Percentiles rank a stretch among this genome's conserved stretches.
These are phyloP conservation scores for Serendipita indica DNA, from an alignment of 768 basidiomycete genomes.

Conservation along the genomic window DNA sequence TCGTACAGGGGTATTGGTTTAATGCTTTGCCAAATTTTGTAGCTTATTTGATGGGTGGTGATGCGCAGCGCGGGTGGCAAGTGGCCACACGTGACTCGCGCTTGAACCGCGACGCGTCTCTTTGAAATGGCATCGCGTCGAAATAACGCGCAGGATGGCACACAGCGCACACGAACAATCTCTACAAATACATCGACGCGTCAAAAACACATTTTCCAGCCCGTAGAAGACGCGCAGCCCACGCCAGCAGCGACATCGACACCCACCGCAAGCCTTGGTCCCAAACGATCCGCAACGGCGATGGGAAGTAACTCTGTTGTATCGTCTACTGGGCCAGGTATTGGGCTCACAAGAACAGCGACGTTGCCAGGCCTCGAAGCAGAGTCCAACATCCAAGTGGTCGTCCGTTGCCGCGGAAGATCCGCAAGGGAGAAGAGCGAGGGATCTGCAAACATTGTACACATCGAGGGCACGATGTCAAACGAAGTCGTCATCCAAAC, in stretches of 20 bases:
- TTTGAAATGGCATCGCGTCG: conserved; percentile 7
- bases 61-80: not conserved
- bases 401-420: conserved; percentile 74
- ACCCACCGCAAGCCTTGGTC: not conserved
- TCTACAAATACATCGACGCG: not conserved
- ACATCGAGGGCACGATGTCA: conserved; percentile 57
- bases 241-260: not conserved
- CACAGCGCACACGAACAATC: not conserved
- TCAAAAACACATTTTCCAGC: conserved; percentile 2
- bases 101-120: not conserved
- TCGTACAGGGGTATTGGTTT: no score
- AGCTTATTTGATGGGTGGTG: not conserved
- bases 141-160: not conserved
- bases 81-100: not conserved
- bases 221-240: not conserved
- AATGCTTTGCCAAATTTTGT: not conserved
- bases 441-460: conserved; percentile 76
- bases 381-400: conserved; percentile 86
- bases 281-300: not conserved
- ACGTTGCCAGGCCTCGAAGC: conserved; percentile 22
- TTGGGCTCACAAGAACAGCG: no score
- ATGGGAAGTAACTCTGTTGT: not conserved
- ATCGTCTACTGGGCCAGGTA: not conserved
- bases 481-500: conserved; percentile 73
- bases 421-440: conserved; percentile 75